Evolutionary conservation across 2,329 filamentous ascomycete species (phyloP), one percentile per base, ranked within the genome.

Genomic region (Aulographum hederae): DNA sequence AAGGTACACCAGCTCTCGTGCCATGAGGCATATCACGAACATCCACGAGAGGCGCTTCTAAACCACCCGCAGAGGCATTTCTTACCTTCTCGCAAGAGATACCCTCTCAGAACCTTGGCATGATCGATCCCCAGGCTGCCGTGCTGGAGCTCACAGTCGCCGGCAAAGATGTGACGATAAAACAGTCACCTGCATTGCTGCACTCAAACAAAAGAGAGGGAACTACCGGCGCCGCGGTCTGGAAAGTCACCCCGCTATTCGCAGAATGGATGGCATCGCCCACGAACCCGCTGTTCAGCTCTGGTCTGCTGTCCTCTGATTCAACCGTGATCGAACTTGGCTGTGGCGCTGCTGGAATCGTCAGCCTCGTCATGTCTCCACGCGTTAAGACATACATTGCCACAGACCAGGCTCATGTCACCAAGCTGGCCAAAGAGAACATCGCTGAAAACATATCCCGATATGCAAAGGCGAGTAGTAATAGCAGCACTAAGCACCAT

Each of bases 401-500:
- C 28, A 93, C 85, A 0, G 89, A 98, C 50, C 86, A 94, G 52
- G 56, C 70, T 28, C 95, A 95, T 51, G 78, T 92, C 2, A 64
- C 78, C 36, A 76, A 72, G 37, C 56, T 86, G 1, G 58, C 93
- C n/a, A 67, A 69, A 37, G 67, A 72, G 41, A 98, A 95, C 48
- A 55, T 95, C 3, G 54, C 63, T 1, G 67, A 70, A 27, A 86
- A 85, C 31, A n/a, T 8, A 16, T 8, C 18, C 16, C 18, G n/a
- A 12, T 21, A 16, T 23, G 8, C 29, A 18, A 29, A 28, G 17
- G n/a, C 12, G 14, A 23, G 19, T 10, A 28, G 23, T 13, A n/a
- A n/a, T n/a, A n/a, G n/a, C n/a, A n/a, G n/a, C n/a, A n/a, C n/a
- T n/a, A n/a, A n/a, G n/a, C n/a, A n/a, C n/a, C 14, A 18, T 6